Base-by-base conservation (phyloP, 495 filamentous ascomycete genomes). In the Penicillium samsonianum region DNA sequence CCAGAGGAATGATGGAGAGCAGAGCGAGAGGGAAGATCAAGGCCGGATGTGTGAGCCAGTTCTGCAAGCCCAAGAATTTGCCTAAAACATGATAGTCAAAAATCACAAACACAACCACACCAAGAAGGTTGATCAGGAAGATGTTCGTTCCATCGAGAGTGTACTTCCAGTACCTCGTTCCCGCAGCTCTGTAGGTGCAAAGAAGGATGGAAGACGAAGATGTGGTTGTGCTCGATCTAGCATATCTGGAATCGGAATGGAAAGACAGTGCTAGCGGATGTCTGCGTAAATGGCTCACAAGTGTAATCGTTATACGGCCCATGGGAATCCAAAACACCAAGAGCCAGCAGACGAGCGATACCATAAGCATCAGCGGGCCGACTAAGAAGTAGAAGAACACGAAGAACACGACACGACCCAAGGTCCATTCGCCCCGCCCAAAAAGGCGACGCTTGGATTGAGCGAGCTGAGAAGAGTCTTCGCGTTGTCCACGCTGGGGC, bases 61-160 rank as follows among this genome's bases (percentile, higher is more conserved):
- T 86, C 9, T 92, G 65, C 11, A 96, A 40, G 16, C 86, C 85
- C 26, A 97, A 68, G 5, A 84, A 72, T 42, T 81, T 72, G 41
- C 83, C 74, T 23, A 99, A 79, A 25, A 97, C 78, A 56, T 80
- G 87, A 79, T 92, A 96, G 75, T 99, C 94, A 61, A 93, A 86
- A 60, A 98, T 93, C 65, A 90, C 90, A 64, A 99, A 96, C 17
- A 89, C 73, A 42, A 97, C 93, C 31, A 99, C 82, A 20, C 82
- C 86, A 72, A 97, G 89, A 43, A 99, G 81, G 67, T 99, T 99
- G 77, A 99, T 96, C 65, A 99, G 84, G 74, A 98, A 97, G 66
- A 99, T 93, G 74, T 99, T 99, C 44, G 95, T 98, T 51, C 94
- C 94, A 64, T 97, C 94, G 57, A 99, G 81, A 14, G 94, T 99